These are phyloP conservation scores for Talaromyces islandicus DNA, from an alignment of 2,329 filamentous ascomycete species.

Conservation along the genomic window DNA sequence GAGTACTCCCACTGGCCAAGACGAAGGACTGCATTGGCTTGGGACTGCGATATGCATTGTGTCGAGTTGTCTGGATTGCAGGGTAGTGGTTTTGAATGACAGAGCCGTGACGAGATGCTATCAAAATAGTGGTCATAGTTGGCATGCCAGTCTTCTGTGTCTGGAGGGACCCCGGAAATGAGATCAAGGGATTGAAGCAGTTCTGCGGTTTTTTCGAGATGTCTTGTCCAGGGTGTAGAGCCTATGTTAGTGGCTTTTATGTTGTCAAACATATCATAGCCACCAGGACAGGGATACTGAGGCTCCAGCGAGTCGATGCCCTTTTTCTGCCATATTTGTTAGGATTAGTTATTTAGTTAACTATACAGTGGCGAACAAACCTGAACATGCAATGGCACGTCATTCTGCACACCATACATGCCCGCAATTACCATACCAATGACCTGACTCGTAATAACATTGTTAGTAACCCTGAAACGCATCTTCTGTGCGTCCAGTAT, in stretches of 20 bases:
- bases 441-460: constrained; percentile 76
- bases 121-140: constrained; percentile 77
- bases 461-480: constrained; percentile 69
- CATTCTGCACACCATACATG: constrained; percentile 50
- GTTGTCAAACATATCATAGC: constrained; percentile 36
- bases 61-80: constrained; percentile 50
- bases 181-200: constrained; percentile 59
- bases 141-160: constrained; percentile 58
- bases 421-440: constrained; percentile 67
- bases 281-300: constrained; percentile 58
- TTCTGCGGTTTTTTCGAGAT: constrained; percentile 51
- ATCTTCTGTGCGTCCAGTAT: constrained; percentile 43
- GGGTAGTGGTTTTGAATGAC: constrained; percentile 66
- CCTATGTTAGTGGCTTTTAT: constrained; percentile 39
- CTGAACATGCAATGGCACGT: constrained; percentile 47
- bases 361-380: constrained; percentile 16
- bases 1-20: constrained; percentile 77
- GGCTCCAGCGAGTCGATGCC: constrained; percentile 69
- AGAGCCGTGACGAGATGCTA: constrained; percentile 72
- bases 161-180: constrained; percentile 58
- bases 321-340: neutral
- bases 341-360: neutral
- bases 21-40: constrained; percentile 66
- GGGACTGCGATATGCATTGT: constrained; percentile 56
- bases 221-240: constrained; percentile 52